phyloP scores from a whole-genome alignment of 768 basidiomycete genomes.

The Leccinellum albellum region DNA sequence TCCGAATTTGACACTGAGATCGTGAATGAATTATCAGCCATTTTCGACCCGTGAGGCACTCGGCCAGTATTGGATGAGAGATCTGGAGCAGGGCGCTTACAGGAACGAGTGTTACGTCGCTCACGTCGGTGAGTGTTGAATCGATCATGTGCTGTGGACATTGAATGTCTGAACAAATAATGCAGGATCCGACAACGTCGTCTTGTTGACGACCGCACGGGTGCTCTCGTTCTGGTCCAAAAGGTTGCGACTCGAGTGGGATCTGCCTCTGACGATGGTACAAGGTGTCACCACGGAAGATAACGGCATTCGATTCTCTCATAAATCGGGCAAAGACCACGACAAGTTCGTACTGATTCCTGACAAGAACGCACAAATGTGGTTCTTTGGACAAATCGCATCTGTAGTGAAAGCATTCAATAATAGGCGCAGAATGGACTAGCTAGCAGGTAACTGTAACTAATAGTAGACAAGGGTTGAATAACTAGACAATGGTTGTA shows the following conservation, averaged over 20 bases:
- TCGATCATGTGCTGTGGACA: conserved; percentile 1
- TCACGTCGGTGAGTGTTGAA: conserved; percentile 66
- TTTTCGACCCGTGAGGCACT: conserved; percentile 87
- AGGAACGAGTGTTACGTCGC: conserved; percentile 85
- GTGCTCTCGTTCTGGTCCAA: conserved; percentile 84
- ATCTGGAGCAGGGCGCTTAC: conserved; percentile 85
- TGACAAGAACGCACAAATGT: conserved; percentile 68
- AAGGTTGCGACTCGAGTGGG: conserved; percentile 86
- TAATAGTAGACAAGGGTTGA: conserved; percentile 16
- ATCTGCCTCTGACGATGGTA: conserved; percentile 81
- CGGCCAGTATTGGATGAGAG: conserved; percentile 97
- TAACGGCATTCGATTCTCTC: conserved; percentile 82
- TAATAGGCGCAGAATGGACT: conserved; percentile 68
- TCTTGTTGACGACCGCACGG: conserved; percentile 73
- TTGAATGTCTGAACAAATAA: conserved; percentile 46
- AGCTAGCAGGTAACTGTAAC: conserved; percentile 2
- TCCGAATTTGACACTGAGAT: not conserved
- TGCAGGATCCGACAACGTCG: conserved; percentile 74
- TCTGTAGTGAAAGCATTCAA: conserved; percentile 77
- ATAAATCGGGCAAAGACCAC: conserved; percentile 71
- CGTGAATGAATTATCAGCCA: conserved; percentile 45
- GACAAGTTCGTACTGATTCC: conserved; percentile 76
- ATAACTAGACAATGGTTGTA: conserved; percentile 14
- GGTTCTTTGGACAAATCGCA: conserved; percentile 79
- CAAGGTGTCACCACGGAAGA: conserved; percentile 88